Conservation (phyloP, 1,284 basidiomycete genomes). For the Volvariella volvacea region DNA sequence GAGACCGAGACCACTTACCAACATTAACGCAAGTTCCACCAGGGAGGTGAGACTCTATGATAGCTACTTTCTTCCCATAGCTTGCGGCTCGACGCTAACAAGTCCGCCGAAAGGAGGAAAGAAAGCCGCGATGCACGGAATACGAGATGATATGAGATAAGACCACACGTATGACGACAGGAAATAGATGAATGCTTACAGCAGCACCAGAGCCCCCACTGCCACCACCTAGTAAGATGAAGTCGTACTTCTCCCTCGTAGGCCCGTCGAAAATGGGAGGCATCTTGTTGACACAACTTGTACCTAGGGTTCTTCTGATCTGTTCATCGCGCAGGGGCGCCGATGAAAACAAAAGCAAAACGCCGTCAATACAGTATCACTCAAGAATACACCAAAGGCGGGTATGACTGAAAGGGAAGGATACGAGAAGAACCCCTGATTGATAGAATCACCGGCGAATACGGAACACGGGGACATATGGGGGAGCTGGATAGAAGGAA, state of each 20-base stretch:
- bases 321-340: background rate
- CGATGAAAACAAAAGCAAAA: no score
- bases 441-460: no score
- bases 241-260: slow-evolving; percentile 64
- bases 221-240: slow-evolving; percentile 79
- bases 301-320: slow-evolving; percentile 8
- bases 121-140: background rate
- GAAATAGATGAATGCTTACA: slow-evolving; percentile 33
- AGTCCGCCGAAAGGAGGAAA: no score
- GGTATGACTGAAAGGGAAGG: no score
- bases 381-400: no score
- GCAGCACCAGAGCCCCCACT: slow-evolving; percentile 78
- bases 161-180: background rate
- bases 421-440: no score
- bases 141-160: slow-evolving; percentile 4
- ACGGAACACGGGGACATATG: no score
- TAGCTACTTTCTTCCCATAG: slow-evolving; percentile 91
- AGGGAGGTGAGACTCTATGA: slow-evolving; percentile 77
- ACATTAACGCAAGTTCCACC: slow-evolving; percentile 98
- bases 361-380: no score
- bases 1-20: slow-evolving; percentile 41
- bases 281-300: slow-evolving; percentile 39
- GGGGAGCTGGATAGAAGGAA: no score
- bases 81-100: slow-evolving; percentile 79
- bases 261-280: slow-evolving; percentile 61